These are phyloP conservation scores for Rhizophlyctis rosea DNA, from an alignment of 192 early-diverging fungal genomes.

Conservation along the genomic window DNA sequence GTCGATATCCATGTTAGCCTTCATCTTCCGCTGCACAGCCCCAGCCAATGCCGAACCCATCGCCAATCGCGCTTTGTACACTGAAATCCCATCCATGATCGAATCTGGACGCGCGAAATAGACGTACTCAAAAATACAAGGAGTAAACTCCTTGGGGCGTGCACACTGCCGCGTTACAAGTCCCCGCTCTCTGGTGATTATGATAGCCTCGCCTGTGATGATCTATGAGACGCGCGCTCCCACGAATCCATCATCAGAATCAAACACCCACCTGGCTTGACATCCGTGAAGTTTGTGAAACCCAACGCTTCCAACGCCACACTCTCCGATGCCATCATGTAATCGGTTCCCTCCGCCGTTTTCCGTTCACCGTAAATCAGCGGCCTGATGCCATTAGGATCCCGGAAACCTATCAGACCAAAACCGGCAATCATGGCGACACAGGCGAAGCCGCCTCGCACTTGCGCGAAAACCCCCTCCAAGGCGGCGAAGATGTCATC, in stretches of 20 bases:
- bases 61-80: conserved; percentile 94
- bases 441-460: conserved; percentile 91
- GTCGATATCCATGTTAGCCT: conserved; percentile 81
- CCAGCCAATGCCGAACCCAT: conserved; percentile 97
- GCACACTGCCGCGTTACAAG: conserved; percentile 62
- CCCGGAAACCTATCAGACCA: conserved; percentile 86
- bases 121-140: conserved; percentile 99
- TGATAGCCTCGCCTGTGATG: conserved; percentile 79
- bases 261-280: conserved; percentile 63
- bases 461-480: conserved; percentile 75
- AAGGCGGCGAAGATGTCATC: conserved; percentile 97
- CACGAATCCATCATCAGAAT: neutral
- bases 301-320: conserved; percentile 88
- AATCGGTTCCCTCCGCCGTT: conserved; percentile 72
- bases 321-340: conserved; percentile 98
- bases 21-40: conserved; percentile 72
- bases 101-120: conserved; percentile 98
- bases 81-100: conserved; percentile 97
- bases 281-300: conserved; percentile 86
- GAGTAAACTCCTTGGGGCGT: conserved; percentile 58
- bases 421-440: conserved; percentile 98
- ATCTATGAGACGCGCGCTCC: no score
- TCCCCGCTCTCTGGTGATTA: conserved; percentile 79
- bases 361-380: conserved; percentile 86
- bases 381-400: conserved; percentile 96